Conservation (phyloP, 78 protist genomes). For the Polysphondylium violaceum region DNA sequence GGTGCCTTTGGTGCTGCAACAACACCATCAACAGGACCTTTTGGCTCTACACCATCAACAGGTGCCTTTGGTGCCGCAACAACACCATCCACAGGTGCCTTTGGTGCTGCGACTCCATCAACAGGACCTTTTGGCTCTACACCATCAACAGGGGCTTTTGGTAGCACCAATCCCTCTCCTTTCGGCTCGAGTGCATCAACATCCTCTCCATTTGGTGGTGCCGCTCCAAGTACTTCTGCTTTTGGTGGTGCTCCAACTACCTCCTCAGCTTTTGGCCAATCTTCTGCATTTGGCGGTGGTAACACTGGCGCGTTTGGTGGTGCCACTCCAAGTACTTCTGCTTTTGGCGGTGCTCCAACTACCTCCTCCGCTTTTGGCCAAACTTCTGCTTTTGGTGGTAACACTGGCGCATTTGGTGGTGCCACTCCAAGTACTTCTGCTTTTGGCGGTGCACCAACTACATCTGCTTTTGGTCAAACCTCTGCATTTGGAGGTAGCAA, state of each 20-base stretch:
- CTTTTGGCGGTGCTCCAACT: conserved; percentile 4
- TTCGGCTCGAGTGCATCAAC: neutral
- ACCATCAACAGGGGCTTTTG: neutral
- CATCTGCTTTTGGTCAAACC: conserved; percentile 32
- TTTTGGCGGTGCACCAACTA: neutral
- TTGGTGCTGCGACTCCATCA: conserved; percentile 1
- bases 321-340: neutral
- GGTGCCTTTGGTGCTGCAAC: conserved; percentile 2
- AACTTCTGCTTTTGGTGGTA: conserved; percentile 17
- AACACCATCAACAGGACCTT: neutral
- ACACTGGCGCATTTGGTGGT: conserved; percentile 12
- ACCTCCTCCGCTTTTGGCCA: conserved; percentile 24
- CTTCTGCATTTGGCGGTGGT: conserved; percentile 11
- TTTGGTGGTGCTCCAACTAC: neutral
- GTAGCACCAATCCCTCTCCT: neutral
- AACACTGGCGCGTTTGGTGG: neutral
- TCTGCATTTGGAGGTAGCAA: neutral
- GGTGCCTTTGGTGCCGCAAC: neutral
- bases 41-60: neutral
- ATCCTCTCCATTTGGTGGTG: neutral
- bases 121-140: neutral
- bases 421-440: neutral
- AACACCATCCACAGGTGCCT: neutral
- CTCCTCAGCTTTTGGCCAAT: neutral
- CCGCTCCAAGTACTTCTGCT: neutral